Base-by-base conservation (phyloP, 176 grass and related monocot species). In the Musa beccarii region DNA sequence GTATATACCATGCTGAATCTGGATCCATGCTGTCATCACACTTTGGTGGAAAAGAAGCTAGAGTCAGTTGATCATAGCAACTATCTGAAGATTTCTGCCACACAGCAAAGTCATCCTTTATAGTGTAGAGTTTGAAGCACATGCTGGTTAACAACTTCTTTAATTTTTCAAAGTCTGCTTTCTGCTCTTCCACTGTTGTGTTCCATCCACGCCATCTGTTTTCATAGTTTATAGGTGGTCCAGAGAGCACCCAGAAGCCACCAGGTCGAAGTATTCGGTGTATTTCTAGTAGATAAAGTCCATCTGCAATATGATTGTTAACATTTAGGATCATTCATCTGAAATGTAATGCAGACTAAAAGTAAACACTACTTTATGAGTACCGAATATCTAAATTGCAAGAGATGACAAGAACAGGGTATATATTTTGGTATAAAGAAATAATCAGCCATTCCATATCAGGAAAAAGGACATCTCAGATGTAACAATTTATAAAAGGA, bases 181-280 rank as follows among this genome's bases (percentile, higher is more conserved):
- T 96, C 86, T 96, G 93, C 68, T 89, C 89, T 67, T 85, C 81
- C 3, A 17, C 89, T 15, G 93, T 96, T 57, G 93, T 96, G 81
- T 96, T 96, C 93, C 93, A 96, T 0, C 93, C 93, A 69, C 89
- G 87, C 93, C 93, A 96, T 2, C 87, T 85, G 79, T 96, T 96
- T 87, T 92, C 85, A 74, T 92, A 96, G 87, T 96, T 96, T 75
- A 96, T 8, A 68, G 92, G 92, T 84, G 92, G 89, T 75, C 89
- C 92, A 63, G 92, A 96, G 75, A 92, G 90, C 79, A 88, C 89
- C 90, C 89, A 96, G 77, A 92, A 92, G 0, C 93, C 93, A 1
- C 93, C 93, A 0, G 93, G 93, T 9, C 93, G 79, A 82, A 96
- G 85, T 14, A 96, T 80, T 74, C 93, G 85, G 72, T 86, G 79